Percentiles rank a stretch among this genome's conserved stretches.
Evolutionary conservation across 345 rosid genomes (phyloP).

Genomic region (Tarenaya hassleriana): DNA sequence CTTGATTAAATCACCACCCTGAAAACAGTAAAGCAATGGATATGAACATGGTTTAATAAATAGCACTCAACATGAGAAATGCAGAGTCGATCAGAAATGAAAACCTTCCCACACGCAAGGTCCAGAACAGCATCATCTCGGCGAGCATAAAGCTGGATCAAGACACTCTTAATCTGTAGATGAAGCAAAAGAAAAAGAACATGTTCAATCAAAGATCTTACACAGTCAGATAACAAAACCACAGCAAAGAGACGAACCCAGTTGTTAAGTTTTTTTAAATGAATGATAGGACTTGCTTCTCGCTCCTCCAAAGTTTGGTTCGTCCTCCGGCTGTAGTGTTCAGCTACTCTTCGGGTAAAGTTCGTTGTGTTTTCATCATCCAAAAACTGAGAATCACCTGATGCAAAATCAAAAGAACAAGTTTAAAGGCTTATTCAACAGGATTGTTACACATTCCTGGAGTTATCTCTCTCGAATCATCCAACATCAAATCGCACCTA

Average conservation of each 20-base stretch:
- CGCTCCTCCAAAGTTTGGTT: constrained; percentile 94
- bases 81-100: not conserved
- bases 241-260: constrained; percentile 55
- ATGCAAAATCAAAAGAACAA: constrained; percentile 21
- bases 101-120: constrained; percentile 95
- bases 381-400: constrained; percentile 57
- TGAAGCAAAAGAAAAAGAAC: constrained; percentile 1
- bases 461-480: not conserved
- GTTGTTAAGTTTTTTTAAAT: constrained; percentile 88
- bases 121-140: constrained; percentile 92
- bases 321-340: constrained; percentile 94
- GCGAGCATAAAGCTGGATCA: constrained; percentile 84
- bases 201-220: not conserved
- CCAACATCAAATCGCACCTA: not conserved
- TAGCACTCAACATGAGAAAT: not conserved
- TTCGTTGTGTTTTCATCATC: constrained; percentile 62
- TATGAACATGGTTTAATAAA: not conserved
- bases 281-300: constrained; percentile 97
- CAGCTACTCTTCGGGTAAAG: constrained; percentile 74
- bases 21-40: constrained; percentile 1
- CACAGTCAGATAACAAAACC: constrained; percentile 4
- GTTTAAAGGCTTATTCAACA: constrained; percentile 12
- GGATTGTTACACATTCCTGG: not conserved
- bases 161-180: constrained; percentile 93
- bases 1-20: constrained; percentile 99